Evolutionary conservation across 2,329 filamentous ascomycete genomes (phyloP), one percentile per base, ranked within the genome.

Genomic region (Coleophoma cylindrospora): DNA sequence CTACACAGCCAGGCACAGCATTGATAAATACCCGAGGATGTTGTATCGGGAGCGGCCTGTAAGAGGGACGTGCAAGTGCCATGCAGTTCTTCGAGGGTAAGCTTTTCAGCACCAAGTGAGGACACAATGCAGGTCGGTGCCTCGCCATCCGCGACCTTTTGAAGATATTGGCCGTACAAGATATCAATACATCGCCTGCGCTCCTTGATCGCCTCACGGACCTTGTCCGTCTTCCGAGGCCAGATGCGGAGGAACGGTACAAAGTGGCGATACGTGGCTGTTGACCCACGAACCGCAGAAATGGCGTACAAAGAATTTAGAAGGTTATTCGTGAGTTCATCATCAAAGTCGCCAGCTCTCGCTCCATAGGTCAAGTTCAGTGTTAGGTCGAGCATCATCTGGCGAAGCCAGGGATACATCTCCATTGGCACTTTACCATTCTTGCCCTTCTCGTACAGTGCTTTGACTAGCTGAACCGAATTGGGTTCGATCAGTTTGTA

Each of bases 21-120:
- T 17, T 56, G 45, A 41, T 61, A 61, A 3, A 59, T 50, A 9
- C 50, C 54, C 4, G 55, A 58, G 12, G 59, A 56, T 13, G 59
- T 56, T 1, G 59, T 58, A 43, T 61, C 59, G 14, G 59, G 57
- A 15, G 57, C 59, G 3, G 59, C 59, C 50, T 61, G 59, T 4
- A 61, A 51, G 1, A 61, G 49, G 14, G 59, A 57, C 19, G 59
- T 50, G 40, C 59, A 61, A 9, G 59, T 61, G 4, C 59, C 57
- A 40, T 58, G 58, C 21, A 60, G 54, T 46, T 61, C 59, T 14
- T 55, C 57, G 14, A 52, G 47, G 2, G 56, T 53, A 12, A 61
- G 45, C 8, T 52, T 56, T 27, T 61, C 59, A 19, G 50, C 48
- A 11, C 45, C 48, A 34, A 53, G 27, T 11, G 43, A 44, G 19